Evolutionary conservation across 1,284 basidiomycete genomes (phyloP).

Genomic region (Ustilago loliicola): DNA sequence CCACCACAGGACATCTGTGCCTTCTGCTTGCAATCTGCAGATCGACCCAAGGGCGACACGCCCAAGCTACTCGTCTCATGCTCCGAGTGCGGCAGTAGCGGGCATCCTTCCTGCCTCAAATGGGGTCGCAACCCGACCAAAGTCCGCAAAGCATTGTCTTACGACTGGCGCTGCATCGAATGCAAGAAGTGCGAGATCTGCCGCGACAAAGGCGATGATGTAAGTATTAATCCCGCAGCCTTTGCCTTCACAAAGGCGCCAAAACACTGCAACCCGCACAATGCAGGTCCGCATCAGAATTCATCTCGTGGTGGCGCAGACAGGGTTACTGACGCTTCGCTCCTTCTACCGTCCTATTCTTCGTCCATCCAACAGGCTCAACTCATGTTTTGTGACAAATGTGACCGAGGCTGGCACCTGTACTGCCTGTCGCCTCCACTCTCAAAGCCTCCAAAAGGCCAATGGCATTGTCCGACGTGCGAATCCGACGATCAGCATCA

Average conservation of each 20-base stretch:
- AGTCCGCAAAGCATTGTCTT: conserved; percentile 74
- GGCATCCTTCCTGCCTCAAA: conserved; percentile 68
- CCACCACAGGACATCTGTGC: conserved; percentile 62
- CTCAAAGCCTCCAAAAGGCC: conserved; percentile 49
- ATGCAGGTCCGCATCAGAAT: conserved; percentile 15
- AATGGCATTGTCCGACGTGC: conserved; percentile 66
- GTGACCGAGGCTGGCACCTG: conserved; percentile 96
- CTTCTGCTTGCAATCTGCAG: conserved; percentile 63
- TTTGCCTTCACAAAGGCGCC: background rate
- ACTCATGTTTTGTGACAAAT: conserved; percentile 92
- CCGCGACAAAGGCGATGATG: conserved; percentile 86
- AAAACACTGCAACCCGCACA: background rate
- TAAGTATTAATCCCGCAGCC: conserved; percentile 73
- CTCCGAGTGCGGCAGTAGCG: conserved; percentile 69
- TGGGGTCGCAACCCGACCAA: conserved; percentile 71
- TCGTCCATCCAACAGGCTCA: conserved; percentile 75
- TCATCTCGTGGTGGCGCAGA: conserved; percentile 13
- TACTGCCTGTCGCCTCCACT: conserved; percentile 82
- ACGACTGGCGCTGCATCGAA: conserved; percentile 89
- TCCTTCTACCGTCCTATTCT: background rate
- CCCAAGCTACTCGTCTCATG: conserved; percentile 67
- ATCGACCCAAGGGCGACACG: conserved; percentile 38
- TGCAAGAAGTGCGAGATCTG: conserved; percentile 96
- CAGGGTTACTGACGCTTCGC: conserved; percentile 12
- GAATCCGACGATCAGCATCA: conserved; percentile 32